Conservation (phyloP, 345 rosid species). For the Raphanus raphanistrum region DNA sequence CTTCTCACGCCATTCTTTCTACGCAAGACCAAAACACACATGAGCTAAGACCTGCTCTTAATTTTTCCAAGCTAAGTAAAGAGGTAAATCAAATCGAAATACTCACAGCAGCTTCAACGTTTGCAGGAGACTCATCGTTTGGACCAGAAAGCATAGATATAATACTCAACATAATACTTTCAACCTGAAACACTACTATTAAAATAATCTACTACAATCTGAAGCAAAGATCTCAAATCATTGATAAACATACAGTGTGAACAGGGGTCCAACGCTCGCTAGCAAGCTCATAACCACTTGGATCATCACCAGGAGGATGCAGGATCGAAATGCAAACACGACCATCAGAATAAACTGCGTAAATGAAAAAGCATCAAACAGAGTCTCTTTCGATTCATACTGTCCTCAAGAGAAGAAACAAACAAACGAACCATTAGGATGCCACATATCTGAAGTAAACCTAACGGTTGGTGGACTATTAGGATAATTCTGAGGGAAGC, state of each 20-base stretch:
- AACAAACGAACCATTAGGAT: conserved; percentile 74
- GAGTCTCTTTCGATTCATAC: neutral
- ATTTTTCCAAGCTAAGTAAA: neutral
- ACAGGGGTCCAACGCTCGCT: conserved; percentile 98
- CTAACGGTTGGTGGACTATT: conserved; percentile 86
- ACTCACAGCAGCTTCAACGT: conserved; percentile 89
- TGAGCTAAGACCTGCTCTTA: neutral
- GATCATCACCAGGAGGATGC: conserved; percentile 99
- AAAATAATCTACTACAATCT: neutral
- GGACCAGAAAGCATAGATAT: conserved; percentile 92
- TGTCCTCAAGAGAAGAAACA: neutral
- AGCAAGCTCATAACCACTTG: conserved; percentile 97
- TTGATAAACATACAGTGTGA: conserved; percentile 63
- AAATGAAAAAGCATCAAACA: neutral
- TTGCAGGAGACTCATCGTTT: conserved; percentile 92
- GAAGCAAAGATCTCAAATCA: neutral
- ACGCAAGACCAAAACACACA: conserved; percentile 24
- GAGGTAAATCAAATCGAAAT: neutral
- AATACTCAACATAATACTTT: conserved; percentile 86
- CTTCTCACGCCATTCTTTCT: conserved; percentile 76
- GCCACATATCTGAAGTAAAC: conserved; percentile 96
- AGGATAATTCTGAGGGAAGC: conserved; percentile 90
- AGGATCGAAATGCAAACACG: conserved; percentile 97
- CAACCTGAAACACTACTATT: conserved; percentile 43
- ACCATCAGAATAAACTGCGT: conserved; percentile 84